Evolutionary conservation across 2,329 filamentous ascomycete genomes (phyloP).

Genomic region (Ophiostoma pallidulum): DNA sequence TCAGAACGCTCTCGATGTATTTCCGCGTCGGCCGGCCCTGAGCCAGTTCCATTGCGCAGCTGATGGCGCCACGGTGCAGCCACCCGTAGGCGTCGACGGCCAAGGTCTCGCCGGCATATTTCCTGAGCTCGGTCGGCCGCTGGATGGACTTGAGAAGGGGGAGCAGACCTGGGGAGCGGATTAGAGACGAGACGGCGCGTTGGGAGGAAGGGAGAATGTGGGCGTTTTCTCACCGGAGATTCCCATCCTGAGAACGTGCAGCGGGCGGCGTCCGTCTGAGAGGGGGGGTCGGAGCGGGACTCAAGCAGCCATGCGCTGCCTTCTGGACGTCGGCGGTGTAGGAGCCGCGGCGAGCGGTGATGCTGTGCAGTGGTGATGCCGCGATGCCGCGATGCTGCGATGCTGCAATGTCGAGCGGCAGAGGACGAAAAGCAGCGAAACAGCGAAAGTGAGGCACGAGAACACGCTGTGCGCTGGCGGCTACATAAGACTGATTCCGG

Average conservation of each 20-base stretch:
- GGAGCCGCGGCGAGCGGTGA: neutral
- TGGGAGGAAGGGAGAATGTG: too few relatives aligned
- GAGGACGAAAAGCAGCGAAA: too few relatives aligned
- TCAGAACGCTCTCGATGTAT: constrained; percentile 83
- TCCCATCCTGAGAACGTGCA: constrained; percentile 15
- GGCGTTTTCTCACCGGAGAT: too few relatives aligned
- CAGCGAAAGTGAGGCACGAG: neutral
- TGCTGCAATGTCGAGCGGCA: too few relatives aligned
- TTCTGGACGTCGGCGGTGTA: too few relatives aligned
- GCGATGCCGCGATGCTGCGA: too few relatives aligned
- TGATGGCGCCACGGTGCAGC: constrained; percentile 86
- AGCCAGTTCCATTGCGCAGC: constrained; percentile 84
- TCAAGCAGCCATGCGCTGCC: constrained; percentile 10
- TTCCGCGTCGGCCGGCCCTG: constrained; percentile 79
- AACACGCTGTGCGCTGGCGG: neutral
- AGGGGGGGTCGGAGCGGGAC: neutral
- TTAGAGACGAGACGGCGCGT: neutral
- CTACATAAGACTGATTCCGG: neutral
- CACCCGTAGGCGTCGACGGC: constrained; percentile 98
- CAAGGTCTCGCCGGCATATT: constrained; percentile 76
- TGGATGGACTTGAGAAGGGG: constrained; percentile 95
- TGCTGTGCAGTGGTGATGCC: neutral
- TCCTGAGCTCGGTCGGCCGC: constrained; percentile 74
- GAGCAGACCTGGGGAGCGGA: constrained; percentile 55
- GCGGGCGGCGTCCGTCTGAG: constrained; percentile 1